Percentiles rank a stretch among this genome's conserved stretches.
phyloP scores from a whole-genome alignment of 2,329 filamentous ascomycete genomes.

The Sporothrix variecibatus region DNA sequence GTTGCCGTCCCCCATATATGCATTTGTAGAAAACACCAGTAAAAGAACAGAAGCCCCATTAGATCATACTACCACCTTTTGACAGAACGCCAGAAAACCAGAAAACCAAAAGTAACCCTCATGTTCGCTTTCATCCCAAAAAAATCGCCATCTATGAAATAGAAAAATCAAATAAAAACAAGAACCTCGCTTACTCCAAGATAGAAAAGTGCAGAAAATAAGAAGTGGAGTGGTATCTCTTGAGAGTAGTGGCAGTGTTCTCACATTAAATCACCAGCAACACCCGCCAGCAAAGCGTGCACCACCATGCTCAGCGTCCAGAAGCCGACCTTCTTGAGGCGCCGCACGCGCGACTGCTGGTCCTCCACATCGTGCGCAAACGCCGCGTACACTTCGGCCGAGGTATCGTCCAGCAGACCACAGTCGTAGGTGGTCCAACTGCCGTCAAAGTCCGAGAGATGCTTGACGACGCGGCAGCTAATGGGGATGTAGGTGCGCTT shows the following conservation, averaged over 20 bases:
- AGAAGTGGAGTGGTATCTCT: conserved; percentile 20
- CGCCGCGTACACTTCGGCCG: conserved; percentile 89
- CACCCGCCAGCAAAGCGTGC: conserved; percentile 91
- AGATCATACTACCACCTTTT: neutral
- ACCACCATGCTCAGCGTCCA: conserved; percentile 93
- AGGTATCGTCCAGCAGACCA: conserved; percentile 89
- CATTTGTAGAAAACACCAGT: neutral
- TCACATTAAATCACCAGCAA: conserved; percentile 75
- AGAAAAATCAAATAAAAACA: neutral
- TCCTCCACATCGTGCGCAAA: conserved; percentile 91
- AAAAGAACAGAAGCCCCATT: neutral
- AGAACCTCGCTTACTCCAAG: neutral
- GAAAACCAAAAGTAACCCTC: neutral
- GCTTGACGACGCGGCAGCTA: conserved; percentile 90
- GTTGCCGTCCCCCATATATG: neutral
- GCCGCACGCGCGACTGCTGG: conserved; percentile 78
- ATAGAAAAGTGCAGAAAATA: neutral
- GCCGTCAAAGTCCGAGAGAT: conserved; percentile 84
- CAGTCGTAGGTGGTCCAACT: conserved; percentile 95
- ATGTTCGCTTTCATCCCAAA: conserved; percentile 12
- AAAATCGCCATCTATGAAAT: conserved; percentile 12
- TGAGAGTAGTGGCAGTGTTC: neutral
- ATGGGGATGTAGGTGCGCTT: conserved; percentile 95
- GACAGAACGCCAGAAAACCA: neutral
- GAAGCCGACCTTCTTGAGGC: conserved; percentile 89